Conservation (phyloP, 106 monocot genomes). For the Gastrodia elata region DNA sequence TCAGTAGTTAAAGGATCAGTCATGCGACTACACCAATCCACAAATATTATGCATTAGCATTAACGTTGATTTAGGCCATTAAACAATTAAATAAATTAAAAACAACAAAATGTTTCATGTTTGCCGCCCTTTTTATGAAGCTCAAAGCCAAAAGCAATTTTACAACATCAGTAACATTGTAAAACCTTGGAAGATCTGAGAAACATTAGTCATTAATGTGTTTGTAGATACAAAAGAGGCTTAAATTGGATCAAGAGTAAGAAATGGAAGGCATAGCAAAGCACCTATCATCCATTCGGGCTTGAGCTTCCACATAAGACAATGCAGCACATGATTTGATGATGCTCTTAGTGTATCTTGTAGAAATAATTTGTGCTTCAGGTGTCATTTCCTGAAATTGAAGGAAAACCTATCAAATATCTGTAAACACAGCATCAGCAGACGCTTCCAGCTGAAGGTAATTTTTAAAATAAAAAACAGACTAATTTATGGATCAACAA, state of each 20-base stretch:
- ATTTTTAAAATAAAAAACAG: no score
- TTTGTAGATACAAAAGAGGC: neutral
- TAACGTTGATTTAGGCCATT: neutral
- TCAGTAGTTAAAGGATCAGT: constrained; percentile 86
- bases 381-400: constrained; percentile 86
- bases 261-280: neutral
- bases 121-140: neutral
- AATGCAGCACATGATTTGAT: constrained; percentile 98
- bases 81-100: neutral
- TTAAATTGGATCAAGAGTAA: neutral
- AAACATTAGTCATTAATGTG: neutral
- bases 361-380: constrained; percentile 74
- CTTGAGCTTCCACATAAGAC: constrained; percentile 99
- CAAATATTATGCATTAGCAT: neutral
- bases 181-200: neutral
- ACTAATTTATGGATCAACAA: no score
- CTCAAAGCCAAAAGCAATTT: neutral
- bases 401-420: constrained; percentile 6
- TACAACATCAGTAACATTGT: neutral
- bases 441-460: neutral
- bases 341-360: constrained; percentile 92
- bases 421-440: neutral
- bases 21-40: constrained; percentile 61
- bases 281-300: constrained; percentile 97
- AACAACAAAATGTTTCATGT: neutral